A percentile compares a stretch with the other conserved stretches of the same genome.
Conservation (phyloP, 2,329 filamentous ascomycete species). For the Lecanoromycetidae sp. region DNA sequence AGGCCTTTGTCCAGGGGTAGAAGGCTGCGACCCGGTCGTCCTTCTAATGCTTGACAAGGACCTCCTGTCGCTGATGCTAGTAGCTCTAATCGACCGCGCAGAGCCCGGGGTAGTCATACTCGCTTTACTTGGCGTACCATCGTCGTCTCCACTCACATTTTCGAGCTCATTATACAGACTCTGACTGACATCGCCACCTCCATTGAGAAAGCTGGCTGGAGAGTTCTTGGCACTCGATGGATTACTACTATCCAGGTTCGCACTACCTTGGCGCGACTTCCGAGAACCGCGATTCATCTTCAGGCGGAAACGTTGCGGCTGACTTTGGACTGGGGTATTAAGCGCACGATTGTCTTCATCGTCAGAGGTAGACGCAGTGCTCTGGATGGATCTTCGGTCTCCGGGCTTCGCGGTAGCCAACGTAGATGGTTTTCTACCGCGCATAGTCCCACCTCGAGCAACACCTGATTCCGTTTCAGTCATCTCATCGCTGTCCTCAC, state of each 20-base stretch:
- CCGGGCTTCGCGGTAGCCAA: slow-evolving; percentile 27
- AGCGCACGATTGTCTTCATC: slow-evolving; percentile 58
- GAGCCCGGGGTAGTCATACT: slow-evolving; percentile 10
- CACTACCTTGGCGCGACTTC: slow-evolving; percentile 42
- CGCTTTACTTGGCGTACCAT: slow-evolving; percentile 25
- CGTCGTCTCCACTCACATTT: slow-evolving; percentile 44
- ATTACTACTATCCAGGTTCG: slow-evolving; percentile 30
- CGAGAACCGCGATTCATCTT: slow-evolving; percentile 54
- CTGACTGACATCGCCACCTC: slow-evolving; percentile 45
- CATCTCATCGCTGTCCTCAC: slow-evolving; percentile 64
- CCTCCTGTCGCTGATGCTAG: slow-evolving; percentile 6
- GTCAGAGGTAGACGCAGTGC: slow-evolving; percentile 76
- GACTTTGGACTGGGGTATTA: slow-evolving; percentile 51
- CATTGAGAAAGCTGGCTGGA: slow-evolving; percentile 40
- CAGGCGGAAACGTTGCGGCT: slow-evolving; percentile 59
- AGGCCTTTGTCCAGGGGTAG: slow-evolving; percentile 13
- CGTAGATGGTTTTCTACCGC: slow-evolving; percentile 29
- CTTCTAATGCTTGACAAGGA: slow-evolving; percentile 12
- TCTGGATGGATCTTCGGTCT: slow-evolving; percentile 61
- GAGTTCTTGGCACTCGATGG: slow-evolving; percentile 36
- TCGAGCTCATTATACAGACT: slow-evolving; percentile 86
- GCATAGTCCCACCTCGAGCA: slow-evolving; percentile 25
- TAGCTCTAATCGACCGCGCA: slow-evolving; percentile 7
- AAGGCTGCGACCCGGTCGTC: slow-evolving; percentile 11
- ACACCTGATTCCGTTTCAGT: slow-evolving; percentile 65